Evolutionary conservation across 2,329 filamentous ascomycete genomes (phyloP), one percentile per base, ranked within the genome.

Genomic region (Piedraia hortae): DNA sequence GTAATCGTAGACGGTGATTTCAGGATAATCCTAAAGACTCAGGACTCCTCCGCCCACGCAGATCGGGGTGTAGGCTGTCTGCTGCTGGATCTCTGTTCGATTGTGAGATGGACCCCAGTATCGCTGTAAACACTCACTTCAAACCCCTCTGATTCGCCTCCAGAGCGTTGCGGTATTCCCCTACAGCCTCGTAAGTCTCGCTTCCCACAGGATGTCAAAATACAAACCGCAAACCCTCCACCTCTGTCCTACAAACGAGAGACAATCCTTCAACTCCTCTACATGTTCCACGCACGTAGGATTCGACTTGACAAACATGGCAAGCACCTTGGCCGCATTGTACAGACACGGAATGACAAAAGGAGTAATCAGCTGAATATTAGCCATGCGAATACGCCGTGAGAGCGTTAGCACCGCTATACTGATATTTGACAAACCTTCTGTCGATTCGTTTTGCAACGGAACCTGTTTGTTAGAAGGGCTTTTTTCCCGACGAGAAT

Each of bases 391-490:
- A 4, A 36, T 14, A 8, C 26, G 26, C 12, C 30, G 21, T 3
- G 31, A 26, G 12, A 41, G 28, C 10, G 28, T 16, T 14, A 35
- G 12, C 2, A 30, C 32, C 9, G 24, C 22, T 2, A 22, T 25
- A 9, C 25, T 28, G 11, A 36, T 25, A 9, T 30, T 28, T 13
- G 23, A 19, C 1, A 37, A 14, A 8, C 34, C 35, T 12, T 31
- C 30, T 18, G 45, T 42, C 4, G 35, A 28, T 12, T 39, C 35
- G 13, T 41, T 33, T 24, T 45, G 43, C 34, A 45, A 40, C 17
- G 38, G 30, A 1, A 42, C 37, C 26, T 44, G 39, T 21, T 37
- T 34, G 12, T 43, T 37, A 8, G 39, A 37, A 6, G 28, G 31
- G 10, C 31, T 30, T 5, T 33, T 27, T 20, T 40, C 37, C 2